These are phyloP conservation scores for Neurospora sp. DNA, from an alignment of 495 filamentous ascomycete genomes.

Conservation along the genomic window DNA sequence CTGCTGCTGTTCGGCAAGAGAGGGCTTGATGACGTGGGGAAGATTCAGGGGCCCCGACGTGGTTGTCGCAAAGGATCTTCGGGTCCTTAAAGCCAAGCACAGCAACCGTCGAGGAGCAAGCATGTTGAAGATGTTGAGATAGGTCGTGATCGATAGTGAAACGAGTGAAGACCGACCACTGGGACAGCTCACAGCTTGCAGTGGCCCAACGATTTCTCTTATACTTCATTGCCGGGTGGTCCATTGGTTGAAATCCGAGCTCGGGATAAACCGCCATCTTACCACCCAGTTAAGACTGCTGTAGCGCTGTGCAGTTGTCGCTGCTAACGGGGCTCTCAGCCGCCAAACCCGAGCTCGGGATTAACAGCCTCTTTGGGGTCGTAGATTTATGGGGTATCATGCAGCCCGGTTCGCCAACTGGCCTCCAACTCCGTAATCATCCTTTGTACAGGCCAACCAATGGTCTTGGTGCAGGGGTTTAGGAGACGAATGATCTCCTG, in stretches of 20 bases:
- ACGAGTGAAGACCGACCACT: conserved; percentile 1
- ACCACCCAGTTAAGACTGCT: neutral
- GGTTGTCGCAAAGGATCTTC: neutral
- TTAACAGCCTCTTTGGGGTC: neutral
- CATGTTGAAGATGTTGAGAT: conserved; percentile 5
- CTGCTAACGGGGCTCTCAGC: neutral
- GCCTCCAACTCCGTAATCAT: neutral
- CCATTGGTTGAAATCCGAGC: neutral
- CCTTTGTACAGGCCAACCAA: conserved; percentile 17
- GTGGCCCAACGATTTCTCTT: neutral
- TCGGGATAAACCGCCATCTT: neutral
- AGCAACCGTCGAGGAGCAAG: conserved; percentile 4
- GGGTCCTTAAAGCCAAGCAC: neutral
- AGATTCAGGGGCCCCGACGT: neutral
- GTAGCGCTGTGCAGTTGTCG: neutral
- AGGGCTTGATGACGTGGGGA: conserved; percentile 5
- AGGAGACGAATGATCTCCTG: conserved; percentile 10
- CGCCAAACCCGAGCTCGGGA: neutral
- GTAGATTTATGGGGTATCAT: neutral
- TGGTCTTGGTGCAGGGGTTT: conserved; percentile 8
- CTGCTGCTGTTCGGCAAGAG: conserved; percentile 7
- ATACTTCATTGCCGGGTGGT: neutral
- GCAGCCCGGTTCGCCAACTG: neutral
- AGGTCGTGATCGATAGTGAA: conserved; percentile 2
- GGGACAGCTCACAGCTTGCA: neutral